Evolutionary conservation across 805 yeast species (phyloP).

Genomic region (Tetrapisispora phaffii): DNA sequence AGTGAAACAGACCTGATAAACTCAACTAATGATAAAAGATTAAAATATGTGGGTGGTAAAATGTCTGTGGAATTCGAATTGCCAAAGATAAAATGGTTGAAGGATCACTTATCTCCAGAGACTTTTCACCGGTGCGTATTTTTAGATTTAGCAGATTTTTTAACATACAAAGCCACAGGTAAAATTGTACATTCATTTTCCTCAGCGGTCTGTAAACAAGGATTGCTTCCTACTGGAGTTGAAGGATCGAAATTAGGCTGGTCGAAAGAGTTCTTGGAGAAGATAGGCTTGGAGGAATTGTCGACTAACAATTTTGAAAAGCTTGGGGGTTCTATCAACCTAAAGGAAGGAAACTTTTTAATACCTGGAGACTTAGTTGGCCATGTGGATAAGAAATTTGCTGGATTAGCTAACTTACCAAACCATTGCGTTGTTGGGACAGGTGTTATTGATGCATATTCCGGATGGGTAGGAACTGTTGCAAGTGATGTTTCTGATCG

Average conservation of each 20-base stretch:
- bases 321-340: slow-evolving; percentile 67
- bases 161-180: slow-evolving; percentile 86
- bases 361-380: slow-evolving; percentile 91
- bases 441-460: slow-evolving; percentile 95
- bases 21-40: slow-evolving; percentile 63
- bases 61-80: slow-evolving; percentile 98
- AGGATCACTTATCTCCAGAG: slow-evolving; percentile 63
- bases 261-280: slow-evolving; percentile 66
- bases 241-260: slow-evolving; percentile 83
- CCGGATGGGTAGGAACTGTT: slow-evolving; percentile 98
- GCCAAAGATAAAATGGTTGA: slow-evolving; percentile 95
- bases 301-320: slow-evolving; percentile 64
- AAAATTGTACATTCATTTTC: slow-evolving; percentile 80
- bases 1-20: slow-evolving; percentile 74
- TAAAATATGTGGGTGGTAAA: slow-evolving; percentile 91
- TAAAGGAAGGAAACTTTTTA: slow-evolving; percentile 36
- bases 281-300: slow-evolving; percentile 67
- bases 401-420: slow-evolving; percentile 75
- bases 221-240: slow-evolving; percentile 85
- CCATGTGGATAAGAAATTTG: slow-evolving; percentile 52
- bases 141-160: slow-evolving; percentile 84
- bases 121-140: slow-evolving; percentile 58
- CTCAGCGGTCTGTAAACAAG: slow-evolving; percentile 92
- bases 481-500: slow-evolving; percentile 66
- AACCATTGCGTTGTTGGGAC: slow-evolving; percentile 78